These are phyloP conservation scores for Cucumis sativus DNA, from an alignment of 306 rosid species.

Conservation along the genomic window Cucumber_9930_V3 NC_026657.2:32186001-32186500, in stretches of 20 bases:
- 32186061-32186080: constrained; percentile 76
- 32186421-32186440: constrained; percentile 5
- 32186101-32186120: constrained; percentile 63
- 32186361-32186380: constrained; percentile 60
- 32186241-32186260: constrained; percentile 65
- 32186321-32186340: constrained; percentile 62
- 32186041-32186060: constrained; percentile 73
- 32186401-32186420: constrained; percentile 47
- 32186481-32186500: not conserved
- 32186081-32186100: constrained; percentile 74
- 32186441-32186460: not conserved
- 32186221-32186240: constrained; percentile 58
- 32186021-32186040: constrained; percentile 65
- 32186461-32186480: not conserved
- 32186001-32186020: constrained; percentile 60
- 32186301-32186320: constrained; percentile 59
- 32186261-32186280: constrained; percentile 39
- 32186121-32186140: constrained; percentile 89
- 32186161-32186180: constrained; percentile 61
- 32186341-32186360: constrained; percentile 43
- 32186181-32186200: constrained; percentile 53
- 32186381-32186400: constrained; percentile 56
- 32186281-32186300: constrained; percentile 26
- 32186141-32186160: constrained; percentile 57
- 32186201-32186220: constrained; percentile 60